These are phyloP conservation scores for Phylloporus sp. DNA, from an alignment of 768 basidiomycete genomes.

Conservation along the genomic window DNA sequence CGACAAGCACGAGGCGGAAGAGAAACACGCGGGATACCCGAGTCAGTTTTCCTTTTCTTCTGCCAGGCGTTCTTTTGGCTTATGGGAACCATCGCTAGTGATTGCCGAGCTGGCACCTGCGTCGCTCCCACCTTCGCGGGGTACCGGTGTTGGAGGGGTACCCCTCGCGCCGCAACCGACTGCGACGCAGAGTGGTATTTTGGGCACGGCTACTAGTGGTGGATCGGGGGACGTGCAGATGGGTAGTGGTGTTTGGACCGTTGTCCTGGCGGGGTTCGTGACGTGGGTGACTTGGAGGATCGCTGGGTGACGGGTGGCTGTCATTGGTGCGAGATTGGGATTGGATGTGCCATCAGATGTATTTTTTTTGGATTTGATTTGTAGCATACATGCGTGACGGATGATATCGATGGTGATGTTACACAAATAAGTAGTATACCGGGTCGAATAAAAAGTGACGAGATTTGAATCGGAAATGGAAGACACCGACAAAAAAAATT, in stretches of 20 bases:
- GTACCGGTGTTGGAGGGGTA: conserved; percentile 27
- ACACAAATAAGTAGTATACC: too few species aligned
- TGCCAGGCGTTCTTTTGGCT: too few species aligned
- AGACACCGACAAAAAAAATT: too few species aligned
- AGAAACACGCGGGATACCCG: conserved; percentile 24
- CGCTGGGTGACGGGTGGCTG: conserved; percentile 6
- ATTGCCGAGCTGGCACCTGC: conserved; percentile 40
- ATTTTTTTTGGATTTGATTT: too few species aligned
- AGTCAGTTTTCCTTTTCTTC: too few species aligned
- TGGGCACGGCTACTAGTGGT: conserved; percentile 11
- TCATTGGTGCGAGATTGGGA: too few species aligned
- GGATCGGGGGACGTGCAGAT: conserved; percentile 10
- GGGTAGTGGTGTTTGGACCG: conserved; percentile 17
- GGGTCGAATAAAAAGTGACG: too few species aligned
- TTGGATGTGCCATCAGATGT: too few species aligned
- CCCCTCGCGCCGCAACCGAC: conserved; percentile 24
- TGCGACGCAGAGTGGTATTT: conserved; percentile 7
- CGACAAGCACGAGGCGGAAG: conserved; percentile 35
- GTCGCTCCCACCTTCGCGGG: conserved; percentile 18
- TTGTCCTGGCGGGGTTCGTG: conserved; percentile 6
- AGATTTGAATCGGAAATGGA: too few species aligned
- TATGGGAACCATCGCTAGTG: too few species aligned
- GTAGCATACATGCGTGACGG: too few species aligned
- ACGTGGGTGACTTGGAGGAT: conserved; percentile 20
- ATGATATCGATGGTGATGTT: too few species aligned